Evolutionary conservation across 2,329 filamentous ascomycete genomes (phyloP), one percentile per base, ranked within the genome.

Genomic region (Lojkania enalia): DNA sequence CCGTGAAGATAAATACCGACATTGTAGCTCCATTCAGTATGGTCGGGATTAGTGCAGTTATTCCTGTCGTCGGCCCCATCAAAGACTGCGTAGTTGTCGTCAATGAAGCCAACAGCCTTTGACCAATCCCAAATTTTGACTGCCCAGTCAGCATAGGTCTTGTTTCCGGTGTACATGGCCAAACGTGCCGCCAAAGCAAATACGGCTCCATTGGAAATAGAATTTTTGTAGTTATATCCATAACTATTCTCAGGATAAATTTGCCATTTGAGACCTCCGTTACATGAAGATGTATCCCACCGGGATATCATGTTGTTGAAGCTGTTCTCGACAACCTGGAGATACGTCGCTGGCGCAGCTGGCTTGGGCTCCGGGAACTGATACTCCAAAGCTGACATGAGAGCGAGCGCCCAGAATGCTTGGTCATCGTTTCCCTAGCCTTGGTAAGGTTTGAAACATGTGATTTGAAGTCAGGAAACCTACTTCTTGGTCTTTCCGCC

Each of bases 171-270:
- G 48, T 82, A 84, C 35, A 85, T 81, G 19, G 85, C 86, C 12
- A 92, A 77, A 14, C 88, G 84, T 1, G 89, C 87, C 3, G 86
- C 84, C 11, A 95, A 77, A 60, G 91, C 86, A 69, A 95, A 91
- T 64, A 94, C 83, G n/a, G 84, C 85, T 31, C 87, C 88, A 66
- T 94, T 94, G 49, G 84, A 85, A 56, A 91, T 82, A 13, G 84
- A 79, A 72, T 92, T 92, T 71, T 91, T 94, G 79, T 95, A 94
- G 60, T 83, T 78, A 65, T 90, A 85, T 12, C 89, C 90, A 33
- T 65, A 63, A 50, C 6, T 6, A 9, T 33, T 16, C 9, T 80
- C 81, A 1, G 79, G 72, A 66, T 85, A 91, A 55, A 95, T 90
- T 73, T 95, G 89, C 88, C 88, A 92, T 44, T 82, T 77, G 35